These are phyloP conservation scores for Exidia glandulosa DNA, from an alignment of 768 basidiomycete species.

Conservation along the genomic window DNA sequence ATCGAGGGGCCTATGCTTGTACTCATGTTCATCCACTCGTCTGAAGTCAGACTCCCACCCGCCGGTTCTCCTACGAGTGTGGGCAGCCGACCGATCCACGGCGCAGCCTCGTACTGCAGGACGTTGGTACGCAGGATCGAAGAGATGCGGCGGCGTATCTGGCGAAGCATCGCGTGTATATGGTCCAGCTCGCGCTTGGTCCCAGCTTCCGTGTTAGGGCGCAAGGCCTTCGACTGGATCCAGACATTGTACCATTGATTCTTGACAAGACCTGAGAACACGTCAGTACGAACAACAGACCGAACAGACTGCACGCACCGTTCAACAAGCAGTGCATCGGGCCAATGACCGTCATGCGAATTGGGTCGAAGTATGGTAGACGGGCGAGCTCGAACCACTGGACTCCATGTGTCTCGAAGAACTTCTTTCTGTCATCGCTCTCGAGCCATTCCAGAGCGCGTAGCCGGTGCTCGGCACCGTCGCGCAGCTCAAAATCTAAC, in stretches of 20 bases:
- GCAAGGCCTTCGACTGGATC: conserved; percentile 1
- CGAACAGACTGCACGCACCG: conserved; percentile 9
- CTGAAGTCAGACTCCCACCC: too few relatives aligned
- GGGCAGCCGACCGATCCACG: too few relatives aligned
- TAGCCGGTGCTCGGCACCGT: conserved; percentile 7
- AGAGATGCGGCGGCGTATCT: neutral
- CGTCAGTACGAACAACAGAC: neutral
- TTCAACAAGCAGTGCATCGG: conserved; percentile 26
- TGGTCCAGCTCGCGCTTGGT: neutral
- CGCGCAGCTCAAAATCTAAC: conserved; percentile 5
- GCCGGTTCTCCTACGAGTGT: too few relatives aligned
- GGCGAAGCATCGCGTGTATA: neutral
- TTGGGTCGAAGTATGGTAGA: conserved; percentile 21
- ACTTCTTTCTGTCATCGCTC: conserved; percentile 4
- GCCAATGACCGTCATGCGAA: conserved; percentile 18
- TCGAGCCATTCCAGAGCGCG: conserved; percentile 6
- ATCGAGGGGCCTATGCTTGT: too few relatives aligned
- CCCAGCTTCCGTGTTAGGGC: neutral
- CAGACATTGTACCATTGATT: conserved; percentile 7
- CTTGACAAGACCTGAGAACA: conserved; percentile 6
- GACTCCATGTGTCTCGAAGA: conserved; percentile 9
- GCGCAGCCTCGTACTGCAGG: too few relatives aligned
- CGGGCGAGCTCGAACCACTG: conserved; percentile 17
- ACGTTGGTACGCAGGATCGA: neutral
- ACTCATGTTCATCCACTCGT: too few relatives aligned